Conservation (phyloP, 2,329 filamentous ascomycete species). For the Phaeoacremonium minimum region DNA sequence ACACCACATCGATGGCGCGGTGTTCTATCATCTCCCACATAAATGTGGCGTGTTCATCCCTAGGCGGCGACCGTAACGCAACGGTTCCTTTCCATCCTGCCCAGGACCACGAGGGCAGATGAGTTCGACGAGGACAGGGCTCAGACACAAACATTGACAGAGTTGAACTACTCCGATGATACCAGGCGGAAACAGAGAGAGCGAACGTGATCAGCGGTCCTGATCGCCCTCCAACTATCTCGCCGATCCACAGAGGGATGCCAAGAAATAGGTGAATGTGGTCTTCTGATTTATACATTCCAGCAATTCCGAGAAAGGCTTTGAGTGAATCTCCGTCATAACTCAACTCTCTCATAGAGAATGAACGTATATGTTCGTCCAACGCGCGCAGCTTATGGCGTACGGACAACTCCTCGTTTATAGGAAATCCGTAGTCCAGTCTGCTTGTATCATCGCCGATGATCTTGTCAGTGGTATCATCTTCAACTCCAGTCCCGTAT, state of each 20-base stretch:
- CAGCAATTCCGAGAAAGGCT: neutral
- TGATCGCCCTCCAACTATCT: neutral
- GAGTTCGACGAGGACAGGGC: neutral
- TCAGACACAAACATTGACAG: neutral
- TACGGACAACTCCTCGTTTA: neutral
- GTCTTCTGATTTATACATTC: neutral
- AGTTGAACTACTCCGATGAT: neutral
- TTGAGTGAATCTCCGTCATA: neutral
- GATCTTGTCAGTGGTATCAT: neutral
- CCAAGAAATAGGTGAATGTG: neutral
- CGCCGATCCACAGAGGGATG: neutral
- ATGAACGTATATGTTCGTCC: neutral
- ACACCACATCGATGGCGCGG: neutral
- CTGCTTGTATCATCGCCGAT: neutral
- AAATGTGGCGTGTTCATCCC: neutral
- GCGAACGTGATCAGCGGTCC: neutral
- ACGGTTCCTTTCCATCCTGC: neutral
- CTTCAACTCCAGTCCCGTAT: neutral
- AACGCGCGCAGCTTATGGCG: neutral
- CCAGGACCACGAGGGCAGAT: neutral
- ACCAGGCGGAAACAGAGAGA: neutral
- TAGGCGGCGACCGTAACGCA: neutral
- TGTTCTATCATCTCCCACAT: neutral
- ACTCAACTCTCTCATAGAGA: neutral
- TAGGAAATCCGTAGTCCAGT: neutral